Evolutionary conservation across 331 rosid species (phyloP), one percentile per base, ranked within the genome.

Genomic region (Pyrus hybrid): DNA sequence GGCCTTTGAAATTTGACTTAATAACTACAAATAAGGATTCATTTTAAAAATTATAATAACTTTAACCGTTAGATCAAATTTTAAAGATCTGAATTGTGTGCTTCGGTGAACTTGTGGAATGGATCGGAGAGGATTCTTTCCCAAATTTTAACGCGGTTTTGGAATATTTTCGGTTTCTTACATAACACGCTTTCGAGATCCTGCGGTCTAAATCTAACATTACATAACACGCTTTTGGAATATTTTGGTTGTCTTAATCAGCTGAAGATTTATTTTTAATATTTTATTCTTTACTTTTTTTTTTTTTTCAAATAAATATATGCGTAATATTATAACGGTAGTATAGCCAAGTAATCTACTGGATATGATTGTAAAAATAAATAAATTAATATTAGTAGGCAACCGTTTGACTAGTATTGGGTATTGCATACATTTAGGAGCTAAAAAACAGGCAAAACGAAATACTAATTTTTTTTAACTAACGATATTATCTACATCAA

Each of bases 401-500:
- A 68, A 84, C 74, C 61, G 76, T 82, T 81, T 83, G 85, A 86
- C 87, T 77, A 61, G 54, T 56, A 81, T 80, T 80, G 84, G 91
- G 86, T 89, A 74, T 72, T 4, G 78, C 74, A 69, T 84, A 85
- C 87, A 89, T 84, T 85, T 85, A 78, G 83, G 80, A 82, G 83
- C 86, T 71, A 77, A 63, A 85, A 69, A 81, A 68, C 63, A 26
- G 80, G 76, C 76, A 88, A 78, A 77, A 71, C 41, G 7, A 7
- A 49, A 49, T 49, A 49, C 8, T 49, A 49, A 49, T 26, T 26
- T 26, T 26, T 26, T 35, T 8, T 2, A 35, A 35, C 12, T 8
- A 35, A 2, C 3, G 12, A 35, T 35, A 2, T 35, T 35, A 35
- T 8, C 0, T 35, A 35, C 11, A 35, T 7, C 0, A 35, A 35